phyloP scores from a whole-genome alignment of 2,329 filamentous ascomycete genomes.

The Nothopassalora personata region DNA sequence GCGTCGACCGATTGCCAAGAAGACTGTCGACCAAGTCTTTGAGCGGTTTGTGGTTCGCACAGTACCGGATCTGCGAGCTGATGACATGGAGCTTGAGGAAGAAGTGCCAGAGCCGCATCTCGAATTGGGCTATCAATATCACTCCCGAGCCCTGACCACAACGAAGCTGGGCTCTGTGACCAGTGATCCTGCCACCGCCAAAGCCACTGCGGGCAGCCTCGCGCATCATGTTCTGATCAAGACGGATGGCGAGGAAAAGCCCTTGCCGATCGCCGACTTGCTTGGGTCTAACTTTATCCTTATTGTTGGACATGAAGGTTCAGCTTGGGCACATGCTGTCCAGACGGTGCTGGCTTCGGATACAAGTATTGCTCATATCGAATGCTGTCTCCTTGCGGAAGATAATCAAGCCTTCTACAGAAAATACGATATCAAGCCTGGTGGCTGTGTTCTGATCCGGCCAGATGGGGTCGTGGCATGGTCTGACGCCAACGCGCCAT shows the following conservation, averaged over 20 bases:
- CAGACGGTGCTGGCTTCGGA: neutral
- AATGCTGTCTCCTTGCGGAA: conserved; percentile 27
- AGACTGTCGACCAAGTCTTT: conserved; percentile 7
- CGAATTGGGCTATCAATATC: conserved; percentile 7
- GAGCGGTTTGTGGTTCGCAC: conserved; percentile 43
- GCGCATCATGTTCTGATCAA: conserved; percentile 36
- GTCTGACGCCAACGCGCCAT: conserved; percentile 21
- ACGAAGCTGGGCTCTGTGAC: conserved; percentile 12
- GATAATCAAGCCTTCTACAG: conserved; percentile 40
- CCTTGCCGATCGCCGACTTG: conserved; percentile 2
- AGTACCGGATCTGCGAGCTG: conserved; percentile 50
- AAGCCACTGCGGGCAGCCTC: conserved; percentile 1
- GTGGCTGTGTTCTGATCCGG: conserved; percentile 52
- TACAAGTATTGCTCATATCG: neutral
- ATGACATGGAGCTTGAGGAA: conserved; percentile 30
- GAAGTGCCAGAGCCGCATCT: conserved; percentile 18
- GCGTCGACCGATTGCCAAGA: conserved; percentile 28
- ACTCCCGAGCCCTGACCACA: conserved; percentile 5
- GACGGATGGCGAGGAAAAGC: conserved; percentile 55
- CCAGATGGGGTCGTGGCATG: conserved; percentile 57
- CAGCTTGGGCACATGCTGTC: conserved; percentile 48
- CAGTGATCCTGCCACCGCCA: conserved; percentile 22
- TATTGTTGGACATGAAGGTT: conserved; percentile 45
- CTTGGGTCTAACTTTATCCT: conserved; percentile 36
- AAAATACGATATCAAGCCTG: conserved; percentile 50